Evolutionary conservation across 208 protist genomes (phyloP).

Genomic region (Dictyostelium gargantuum): DNA sequence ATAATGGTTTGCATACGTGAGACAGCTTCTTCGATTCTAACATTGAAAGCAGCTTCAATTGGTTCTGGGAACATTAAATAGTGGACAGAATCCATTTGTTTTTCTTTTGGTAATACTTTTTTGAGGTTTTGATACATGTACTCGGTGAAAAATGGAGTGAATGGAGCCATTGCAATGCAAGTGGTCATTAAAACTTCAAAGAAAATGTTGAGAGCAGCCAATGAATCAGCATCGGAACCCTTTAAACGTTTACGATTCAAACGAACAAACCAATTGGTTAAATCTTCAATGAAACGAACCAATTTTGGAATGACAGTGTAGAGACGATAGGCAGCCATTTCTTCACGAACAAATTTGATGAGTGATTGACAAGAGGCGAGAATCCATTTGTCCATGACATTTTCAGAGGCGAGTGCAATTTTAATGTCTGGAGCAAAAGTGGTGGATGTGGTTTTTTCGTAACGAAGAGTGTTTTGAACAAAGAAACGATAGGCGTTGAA

Average conservation of each 20-base stretch:
- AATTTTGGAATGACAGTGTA: slow-evolving; percentile 99
- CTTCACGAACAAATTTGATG: slow-evolving; percentile 90
- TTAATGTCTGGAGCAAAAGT: slow-evolving; percentile 81
- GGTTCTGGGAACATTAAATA: slow-evolving; percentile 27
- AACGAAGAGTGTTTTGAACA: slow-evolving; percentile 92
- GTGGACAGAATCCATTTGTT: slow-evolving; percentile 83
- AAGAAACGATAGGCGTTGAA: slow-evolving; percentile 99
- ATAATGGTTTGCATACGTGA: slow-evolving; percentile 91
- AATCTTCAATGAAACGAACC: slow-evolving; percentile 96
- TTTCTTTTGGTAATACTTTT: slow-evolving; percentile 86
- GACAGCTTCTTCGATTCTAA: slow-evolving; percentile 91
- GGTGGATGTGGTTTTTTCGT: slow-evolving; percentile 77
- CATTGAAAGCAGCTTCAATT: slow-evolving; percentile 90
- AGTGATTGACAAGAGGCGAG: slow-evolving; percentile 93
- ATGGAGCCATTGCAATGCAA: slow-evolving; percentile 94
- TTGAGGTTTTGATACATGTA: slow-evolving; percentile 97
- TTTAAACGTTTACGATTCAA: slow-evolving; percentile 60
- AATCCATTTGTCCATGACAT: slow-evolving; percentile 99
- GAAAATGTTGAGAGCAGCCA: slow-evolving; percentile 93
- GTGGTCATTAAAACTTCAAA: slow-evolving; percentile 79
- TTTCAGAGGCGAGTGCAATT: slow-evolving; percentile 78
- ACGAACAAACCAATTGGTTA: slow-evolving; percentile 99
- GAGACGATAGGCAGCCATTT: slow-evolving; percentile 92
- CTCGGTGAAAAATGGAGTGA: slow-evolving; percentile 99
- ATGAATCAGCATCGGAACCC: slow-evolving; percentile 83